Evolutionary conservation across 2,329 filamentous ascomycete species (phyloP), one percentile per base, ranked within the genome.

Genomic region (Aureobasidium sp.): DNA sequence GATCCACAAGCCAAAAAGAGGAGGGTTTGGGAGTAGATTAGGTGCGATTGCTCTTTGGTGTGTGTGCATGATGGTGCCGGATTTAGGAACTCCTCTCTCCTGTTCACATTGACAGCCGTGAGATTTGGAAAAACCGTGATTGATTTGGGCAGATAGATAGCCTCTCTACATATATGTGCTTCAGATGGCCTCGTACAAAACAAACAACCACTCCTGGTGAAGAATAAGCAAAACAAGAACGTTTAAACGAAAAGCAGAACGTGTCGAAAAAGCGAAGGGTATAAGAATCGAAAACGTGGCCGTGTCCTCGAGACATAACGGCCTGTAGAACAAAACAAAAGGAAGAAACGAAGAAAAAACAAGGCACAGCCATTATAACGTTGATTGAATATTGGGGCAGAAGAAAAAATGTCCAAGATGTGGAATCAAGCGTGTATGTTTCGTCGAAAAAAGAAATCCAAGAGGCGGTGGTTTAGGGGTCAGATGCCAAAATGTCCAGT

Each of bases 291-390:
- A 56, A 56, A 44, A 42, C 4, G 12, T 14, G 19, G n/a, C 39
- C 24, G 17, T 31, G 52, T 56, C 52, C 27, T 56, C 52, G 8
- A 56, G 52, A 56, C 52, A 56, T 17, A 7, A 15, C 15, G 44
- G 39, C 11, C 19, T 11, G 11, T 19, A 22, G 5, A 47, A 19
- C 14, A 17, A n/a, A 50, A 31, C 17, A 22, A 47, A 48, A 27
- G 31, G 44, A 48, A 37, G 31, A 48, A 39, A 19, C 31, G 9
- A 15, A 15, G 48, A 24, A 31, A 22, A 9, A 58, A 35, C 19
- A 58, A 45, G 53, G 53, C 24, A 40, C 53, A 24, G 53, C 53
- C 40, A 57, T 57, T 57, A 57, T 57, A 57, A 54, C 17, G 17
- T 45, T 42, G 53, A 31, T 57, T 45, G 17, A 19, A 24, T 27